These are phyloP conservation scores for Phytopythium mirpurense DNA, from an alignment of 352 stramenopile species.

Conservation along the genomic window DNA sequence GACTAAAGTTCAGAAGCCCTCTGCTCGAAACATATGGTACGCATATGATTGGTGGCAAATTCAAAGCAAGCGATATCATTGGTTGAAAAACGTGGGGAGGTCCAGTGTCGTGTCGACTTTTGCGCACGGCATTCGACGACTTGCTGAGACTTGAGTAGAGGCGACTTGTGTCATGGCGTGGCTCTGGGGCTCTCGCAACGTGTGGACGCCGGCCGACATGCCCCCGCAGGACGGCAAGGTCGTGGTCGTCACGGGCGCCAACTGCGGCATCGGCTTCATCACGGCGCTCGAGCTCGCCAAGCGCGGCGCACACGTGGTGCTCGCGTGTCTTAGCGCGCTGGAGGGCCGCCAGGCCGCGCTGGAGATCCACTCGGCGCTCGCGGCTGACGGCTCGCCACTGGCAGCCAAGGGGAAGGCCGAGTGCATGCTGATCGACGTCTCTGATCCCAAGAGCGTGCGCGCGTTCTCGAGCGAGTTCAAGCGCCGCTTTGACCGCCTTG, in stretches of 20 bases:
- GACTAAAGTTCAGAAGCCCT: slow-evolving; percentile 1
- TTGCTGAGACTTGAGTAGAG: not conserved
- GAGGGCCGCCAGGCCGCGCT: slow-evolving; percentile 19
- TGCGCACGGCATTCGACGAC: not conserved
- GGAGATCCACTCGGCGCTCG: slow-evolving; percentile 17
- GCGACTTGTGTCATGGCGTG: slow-evolving; percentile 3
- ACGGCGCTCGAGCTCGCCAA: slow-evolving; percentile 51
- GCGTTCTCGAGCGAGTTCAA: slow-evolving; percentile 34
- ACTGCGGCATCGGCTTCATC: slow-evolving; percentile 81
- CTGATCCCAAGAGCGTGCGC: slow-evolving; percentile 30
- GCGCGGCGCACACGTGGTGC: slow-evolving; percentile 57
- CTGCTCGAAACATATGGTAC: not conserved
- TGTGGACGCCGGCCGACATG: slow-evolving; percentile 24
- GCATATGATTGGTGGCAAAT: not conserved
- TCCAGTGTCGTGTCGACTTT: not conserved
- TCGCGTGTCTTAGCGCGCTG: slow-evolving; percentile 57
- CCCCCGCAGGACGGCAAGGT: slow-evolving; percentile 42
- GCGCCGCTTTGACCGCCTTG: slow-evolving; percentile 29
- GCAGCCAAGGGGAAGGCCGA: slow-evolving; percentile 16
- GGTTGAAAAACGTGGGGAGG: not conserved
- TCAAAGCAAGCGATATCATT: not conserved
- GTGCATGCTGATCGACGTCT: slow-evolving; percentile 42
- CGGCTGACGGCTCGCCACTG: slow-evolving; percentile 4
- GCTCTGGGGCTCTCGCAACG: slow-evolving; percentile 1
- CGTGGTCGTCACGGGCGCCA: slow-evolving; percentile 79